Evolutionary conservation across 306 rosid species (phyloP).

Genomic region (Geum urbanum): DNA sequence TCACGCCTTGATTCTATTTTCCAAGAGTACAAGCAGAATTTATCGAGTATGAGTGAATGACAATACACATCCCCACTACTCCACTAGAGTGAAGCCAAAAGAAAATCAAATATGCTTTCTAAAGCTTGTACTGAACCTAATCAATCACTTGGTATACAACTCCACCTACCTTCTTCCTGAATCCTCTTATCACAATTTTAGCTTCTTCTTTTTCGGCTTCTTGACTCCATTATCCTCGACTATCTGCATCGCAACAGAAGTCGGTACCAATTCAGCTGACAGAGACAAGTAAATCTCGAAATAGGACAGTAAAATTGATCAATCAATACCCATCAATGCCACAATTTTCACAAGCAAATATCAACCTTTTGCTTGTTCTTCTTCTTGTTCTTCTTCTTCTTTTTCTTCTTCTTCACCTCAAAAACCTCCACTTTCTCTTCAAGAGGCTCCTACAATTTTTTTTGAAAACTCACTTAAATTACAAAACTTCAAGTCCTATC

Average conservation of each 20-base stretch:
- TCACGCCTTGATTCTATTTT: no score
- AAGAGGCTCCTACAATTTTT: constrained; percentile 37
- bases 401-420: constrained; percentile 40
- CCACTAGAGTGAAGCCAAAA: no score
- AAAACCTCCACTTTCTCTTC: constrained; percentile 32
- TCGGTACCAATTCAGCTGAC: background rate
- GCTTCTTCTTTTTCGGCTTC: constrained; percentile 41
- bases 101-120: no score
- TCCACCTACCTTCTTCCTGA: no score
- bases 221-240: constrained; percentile 40
- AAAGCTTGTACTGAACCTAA: no score
- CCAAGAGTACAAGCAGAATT: no score
- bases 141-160: no score
- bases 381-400: constrained; percentile 39
- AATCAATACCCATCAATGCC: constrained; percentile 9
- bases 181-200: constrained; percentile 32
- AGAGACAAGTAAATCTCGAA: constrained; percentile 1
- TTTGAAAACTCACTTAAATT: background rate
- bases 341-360: constrained; percentile 11
- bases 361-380: constrained; percentile 31
- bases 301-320: background rate
- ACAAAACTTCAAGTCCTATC: no score
- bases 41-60: no score
- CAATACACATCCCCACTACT: no score
- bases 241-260: constrained; percentile 37